These are phyloP conservation scores for Apiosordaria backusii DNA, from an alignment of 495 filamentous ascomycete genomes.

Conservation along the genomic window DNA sequence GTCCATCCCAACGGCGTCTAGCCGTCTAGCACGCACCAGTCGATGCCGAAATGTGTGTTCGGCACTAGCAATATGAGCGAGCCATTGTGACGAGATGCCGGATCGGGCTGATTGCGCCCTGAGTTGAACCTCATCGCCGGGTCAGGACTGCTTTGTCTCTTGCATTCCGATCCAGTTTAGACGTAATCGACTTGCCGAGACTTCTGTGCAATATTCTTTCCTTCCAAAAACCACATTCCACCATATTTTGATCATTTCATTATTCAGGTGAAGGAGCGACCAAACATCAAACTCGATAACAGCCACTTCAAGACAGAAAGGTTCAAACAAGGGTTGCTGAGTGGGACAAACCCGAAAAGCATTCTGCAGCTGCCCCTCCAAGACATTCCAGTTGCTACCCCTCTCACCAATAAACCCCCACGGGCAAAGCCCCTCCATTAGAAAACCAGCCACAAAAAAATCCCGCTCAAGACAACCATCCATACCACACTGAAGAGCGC, in stretches of 20 bases:
- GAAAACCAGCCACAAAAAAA: conserved; percentile 8
- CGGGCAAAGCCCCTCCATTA: background rate
- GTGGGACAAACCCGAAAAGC: background rate
- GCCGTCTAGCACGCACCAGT: background rate
- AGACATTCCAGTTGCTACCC: conserved; percentile 4
- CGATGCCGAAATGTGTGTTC: background rate
- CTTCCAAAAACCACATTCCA: too few species aligned
- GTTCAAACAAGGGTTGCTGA: background rate
- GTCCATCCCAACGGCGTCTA: background rate
- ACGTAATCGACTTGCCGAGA: background rate
- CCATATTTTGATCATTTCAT: too few species aligned
- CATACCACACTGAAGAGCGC: background rate
- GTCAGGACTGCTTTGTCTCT: background rate
- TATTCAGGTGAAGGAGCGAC: background rate
- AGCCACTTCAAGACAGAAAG: too few species aligned
- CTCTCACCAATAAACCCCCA: conserved; percentile 10
- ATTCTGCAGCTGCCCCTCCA: background rate
- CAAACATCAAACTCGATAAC: background rate
- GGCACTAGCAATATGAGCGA: background rate
- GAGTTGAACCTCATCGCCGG: background rate
- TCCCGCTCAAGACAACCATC: conserved; percentile 6
- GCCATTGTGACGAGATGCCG: background rate
- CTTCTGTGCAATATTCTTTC: background rate
- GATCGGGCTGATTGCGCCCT: background rate
- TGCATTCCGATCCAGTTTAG: background rate